Base-by-base conservation (phyloP, 495 filamentous ascomycete species). In the Penicillium arizonense region DNA sequence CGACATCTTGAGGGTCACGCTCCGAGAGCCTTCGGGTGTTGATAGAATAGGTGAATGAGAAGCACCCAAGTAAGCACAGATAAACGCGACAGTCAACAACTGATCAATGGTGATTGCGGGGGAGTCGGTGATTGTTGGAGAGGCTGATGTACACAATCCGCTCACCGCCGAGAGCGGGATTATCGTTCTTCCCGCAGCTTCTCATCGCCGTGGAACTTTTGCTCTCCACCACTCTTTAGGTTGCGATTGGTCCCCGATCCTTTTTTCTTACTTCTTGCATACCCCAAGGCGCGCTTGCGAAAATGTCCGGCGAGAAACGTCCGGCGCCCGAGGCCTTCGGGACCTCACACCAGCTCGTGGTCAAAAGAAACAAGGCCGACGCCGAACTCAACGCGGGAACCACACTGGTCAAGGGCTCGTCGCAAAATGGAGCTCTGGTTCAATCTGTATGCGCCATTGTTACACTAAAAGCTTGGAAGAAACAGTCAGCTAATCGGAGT, bases 291-390 rank as follows among this genome's bases (percentile, higher is more conserved):
- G 13, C 33, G 33, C 21, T 42, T 52, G 38, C 32, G 52, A 77
- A 52, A 5, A 97, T 96, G 92, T 88, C 91, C 18, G 77, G 87
- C 58, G 91, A 94, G 74, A 97, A 97, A 72, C 82, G 95, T 53
- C 89, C 90, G 37, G 91, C 91, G 18, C 82, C 87, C 35, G 84
- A 86, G 50, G 85, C 86, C 38, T 91, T 93, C 59, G 85, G 85
- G 54, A 80, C 83, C n/a, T 84, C 84, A 4, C 71, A 50, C 50
- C 89, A 96, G 67, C 75, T 91, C 46, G 84, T 95, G 30, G 87
- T 97, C 55, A 97, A 97, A 72, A 79, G 93, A 65, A 92, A 92
- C 67, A 94, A 82, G 65, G 82, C 84, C 37, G 80, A 85, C 51
- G 76, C 71, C 50, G 76, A 93, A 62, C 75, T 91, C 42, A 84